Evolutionary conservation across 257 asterid genomes (phyloP), one percentile per base, ranked within the genome.

Genomic region (Gynochthodes officinalis): DNA sequence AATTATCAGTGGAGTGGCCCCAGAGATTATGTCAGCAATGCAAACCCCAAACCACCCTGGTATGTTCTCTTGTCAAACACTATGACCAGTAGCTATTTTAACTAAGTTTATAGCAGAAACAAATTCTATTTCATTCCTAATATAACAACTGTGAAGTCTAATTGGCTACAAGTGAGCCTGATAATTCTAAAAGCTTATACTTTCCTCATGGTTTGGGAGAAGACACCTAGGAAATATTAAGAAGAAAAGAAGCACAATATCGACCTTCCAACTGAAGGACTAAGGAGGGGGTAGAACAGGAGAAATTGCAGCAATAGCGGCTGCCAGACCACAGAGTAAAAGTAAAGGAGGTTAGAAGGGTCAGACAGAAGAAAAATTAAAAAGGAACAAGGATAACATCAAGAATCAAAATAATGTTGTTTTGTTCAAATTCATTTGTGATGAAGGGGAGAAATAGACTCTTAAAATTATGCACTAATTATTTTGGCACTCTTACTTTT

Each of bases 1-100:
- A 23, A 10, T 48, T 73, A 48, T 63, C 23, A 35, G 73, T 32
- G 82, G 81, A 49, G 23, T 70, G 37, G 53, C 64, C 15, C 55
- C 80, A 66, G 82, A 71, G 18, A 61, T 35, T 40, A 69, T 64
- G 71, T 59, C 83, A 4, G 18, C 72, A 37, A 58, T 76, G 70
- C 86, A 72, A 42, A 23, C 74, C 33, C 76, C 84, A 5, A 67
- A 79, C 62, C 67, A 71, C 43, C 61, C 79, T 49, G 79, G 83
- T 76, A 76, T 13, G 5, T 49, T 39, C 21, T 37, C 44, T 63
- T 15, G 21, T 19, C 7, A 67, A 39, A 46, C 42, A 2, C 28
- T 5, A 28, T 42, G 14, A 5, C 46, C 43, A 4, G 2, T 67
- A 28, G 27, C 42, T 46, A 28, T 28, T 21, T 64, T 64, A 12